Base-by-base conservation (phyloP, 1,284 basidiomycete species). In the Moniliella sp. region DNA sequence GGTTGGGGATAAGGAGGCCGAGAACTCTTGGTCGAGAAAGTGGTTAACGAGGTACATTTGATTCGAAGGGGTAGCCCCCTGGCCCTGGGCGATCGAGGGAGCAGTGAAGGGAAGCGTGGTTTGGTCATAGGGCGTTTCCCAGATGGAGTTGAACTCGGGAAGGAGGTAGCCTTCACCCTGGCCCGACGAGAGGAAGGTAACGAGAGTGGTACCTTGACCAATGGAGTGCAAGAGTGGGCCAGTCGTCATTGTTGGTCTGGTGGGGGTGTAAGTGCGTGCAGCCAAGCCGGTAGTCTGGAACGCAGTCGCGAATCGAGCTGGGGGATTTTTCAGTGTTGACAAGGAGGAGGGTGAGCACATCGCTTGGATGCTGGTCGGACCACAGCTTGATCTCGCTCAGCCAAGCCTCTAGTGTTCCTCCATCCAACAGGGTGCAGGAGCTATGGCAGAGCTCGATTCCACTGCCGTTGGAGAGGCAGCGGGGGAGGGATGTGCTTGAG, bases 211-310 rank as follows among this genome's bases (percentile, higher is more conserved):
- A 30, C 76, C 75, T 2, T 68, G 64, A 55, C 76, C 73, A 44
- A 94, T 79, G 58, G 93, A 50, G 63, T n/a, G 78, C 77, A 13
- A 93, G 68, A 0, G 83, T 83, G 0, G 88, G 86, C 86, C 86
- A 94, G 8, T 61, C 62, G 30, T 64, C 61, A n/a, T n/a, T n/a
- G n/a, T n/a, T n/a, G n/a, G n/a, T n/a, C n/a, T n/a, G n/a, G n/a
- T n/a, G n/a, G n/a, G 86, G 83, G 1, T 70, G 61, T 61, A 77
- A 94, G 0, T 75, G 25, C 78, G 51, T 18, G 66, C 63, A 49
- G 74, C 71, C 14, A 93, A 62, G 15, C 76, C 77, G 10, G 70
- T 74, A 5, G 70, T 57, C 43, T 71, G 65, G 67, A 81, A 93
- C 5, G 76, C 72, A 3, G 37, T 34, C 11, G 34, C 50, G 25